Percentiles rank a stretch among this genome's conserved stretches.
phyloP scores from a whole-genome alignment of 1,284 basidiomycete genomes.

The Jaminaea rosea region DNA sequence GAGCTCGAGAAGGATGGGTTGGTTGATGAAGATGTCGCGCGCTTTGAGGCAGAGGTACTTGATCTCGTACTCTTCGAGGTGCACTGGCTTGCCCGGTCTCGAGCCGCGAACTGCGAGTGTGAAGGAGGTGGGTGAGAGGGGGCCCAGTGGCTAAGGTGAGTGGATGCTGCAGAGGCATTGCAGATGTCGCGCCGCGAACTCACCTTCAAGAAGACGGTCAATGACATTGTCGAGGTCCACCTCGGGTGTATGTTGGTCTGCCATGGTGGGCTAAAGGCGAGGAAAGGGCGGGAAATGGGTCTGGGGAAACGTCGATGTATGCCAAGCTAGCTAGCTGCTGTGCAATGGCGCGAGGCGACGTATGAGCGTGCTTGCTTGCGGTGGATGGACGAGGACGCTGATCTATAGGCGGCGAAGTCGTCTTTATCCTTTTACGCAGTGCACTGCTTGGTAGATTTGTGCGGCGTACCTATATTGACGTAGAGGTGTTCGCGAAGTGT shows the following conservation, averaged over 20 bases:
- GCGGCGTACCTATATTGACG: too few relatives aligned
- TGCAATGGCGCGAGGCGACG: too few relatives aligned
- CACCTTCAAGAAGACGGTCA: slow-evolving; percentile 43
- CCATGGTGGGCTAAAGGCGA: slow-evolving; percentile 18
- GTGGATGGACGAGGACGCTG: too few relatives aligned
- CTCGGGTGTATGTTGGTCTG: slow-evolving; percentile 39
- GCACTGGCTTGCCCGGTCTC: slow-evolving; percentile 89
- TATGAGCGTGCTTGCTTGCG: too few relatives aligned
- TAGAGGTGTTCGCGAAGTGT: too few relatives aligned
- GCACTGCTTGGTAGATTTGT: too few relatives aligned
- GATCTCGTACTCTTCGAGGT: slow-evolving; percentile 90
- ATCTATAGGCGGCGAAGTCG: too few relatives aligned
- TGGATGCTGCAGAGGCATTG: not conserved
- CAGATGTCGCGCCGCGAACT: not conserved
- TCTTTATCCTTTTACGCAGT: too few relatives aligned
- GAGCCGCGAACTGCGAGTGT: slow-evolving; percentile 62
- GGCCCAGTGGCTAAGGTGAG: not conserved
- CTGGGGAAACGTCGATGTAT: not conserved
- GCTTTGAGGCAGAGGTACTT: slow-evolving; percentile 90
- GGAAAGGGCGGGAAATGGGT: not conserved
- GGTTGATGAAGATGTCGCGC: slow-evolving; percentile 89
- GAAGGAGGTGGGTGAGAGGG: not conserved
- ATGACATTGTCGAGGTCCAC: slow-evolving; percentile 47
- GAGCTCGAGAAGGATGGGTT: slow-evolving; percentile 84
- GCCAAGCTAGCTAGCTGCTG: too few relatives aligned